Evolutionary conservation across 1,284 basidiomycete species (phyloP).

Genomic region (Fistulina hepatica): DNA sequence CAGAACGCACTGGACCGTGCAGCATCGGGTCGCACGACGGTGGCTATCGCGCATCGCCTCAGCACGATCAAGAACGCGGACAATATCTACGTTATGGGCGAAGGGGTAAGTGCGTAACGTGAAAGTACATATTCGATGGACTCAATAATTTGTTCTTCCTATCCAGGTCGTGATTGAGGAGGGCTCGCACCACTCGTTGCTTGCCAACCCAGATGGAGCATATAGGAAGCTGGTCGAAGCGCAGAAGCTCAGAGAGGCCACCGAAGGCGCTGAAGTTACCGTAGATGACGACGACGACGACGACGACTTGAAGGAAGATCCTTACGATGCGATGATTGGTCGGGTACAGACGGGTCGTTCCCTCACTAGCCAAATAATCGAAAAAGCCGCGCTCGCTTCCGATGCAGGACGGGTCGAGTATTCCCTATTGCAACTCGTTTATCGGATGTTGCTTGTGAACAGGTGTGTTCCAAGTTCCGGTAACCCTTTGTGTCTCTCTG

Average conservation of each 20-base stretch:
- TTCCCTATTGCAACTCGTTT: constrained; percentile 50
- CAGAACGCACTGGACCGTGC: constrained; percentile 78
- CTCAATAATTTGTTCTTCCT: no score
- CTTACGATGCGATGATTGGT: constrained; percentile 51
- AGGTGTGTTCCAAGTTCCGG: no score
- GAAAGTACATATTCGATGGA: no score
- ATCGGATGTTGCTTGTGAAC: constrained; percentile 60
- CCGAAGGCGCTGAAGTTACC: constrained; percentile 21
- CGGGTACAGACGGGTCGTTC: constrained; percentile 58
- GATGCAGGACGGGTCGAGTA: constrained; percentile 25
- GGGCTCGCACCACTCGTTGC: constrained; percentile 73
- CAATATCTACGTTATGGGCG: constrained; percentile 83
- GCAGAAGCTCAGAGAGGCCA: constrained; percentile 64
- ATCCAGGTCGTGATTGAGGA: constrained; percentile 77
- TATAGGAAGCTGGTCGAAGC: constrained; percentile 73
- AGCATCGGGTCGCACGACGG: constrained; percentile 58
- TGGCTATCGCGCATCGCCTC: constrained; percentile 67
- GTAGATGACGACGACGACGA: constrained; percentile 10
- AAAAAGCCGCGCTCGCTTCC: constrained; percentile 32
- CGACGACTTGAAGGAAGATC: constrained; percentile 17
- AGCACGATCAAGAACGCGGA: constrained; percentile 75
- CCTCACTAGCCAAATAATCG: constrained; percentile 59
- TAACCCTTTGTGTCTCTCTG: no score
- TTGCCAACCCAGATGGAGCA: constrained; percentile 50
- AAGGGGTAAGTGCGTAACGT: no score